phyloP scores from a whole-genome alignment of 2,329 filamentous ascomycete genomes.

The Lecanoromycetidae sp. region DNA sequence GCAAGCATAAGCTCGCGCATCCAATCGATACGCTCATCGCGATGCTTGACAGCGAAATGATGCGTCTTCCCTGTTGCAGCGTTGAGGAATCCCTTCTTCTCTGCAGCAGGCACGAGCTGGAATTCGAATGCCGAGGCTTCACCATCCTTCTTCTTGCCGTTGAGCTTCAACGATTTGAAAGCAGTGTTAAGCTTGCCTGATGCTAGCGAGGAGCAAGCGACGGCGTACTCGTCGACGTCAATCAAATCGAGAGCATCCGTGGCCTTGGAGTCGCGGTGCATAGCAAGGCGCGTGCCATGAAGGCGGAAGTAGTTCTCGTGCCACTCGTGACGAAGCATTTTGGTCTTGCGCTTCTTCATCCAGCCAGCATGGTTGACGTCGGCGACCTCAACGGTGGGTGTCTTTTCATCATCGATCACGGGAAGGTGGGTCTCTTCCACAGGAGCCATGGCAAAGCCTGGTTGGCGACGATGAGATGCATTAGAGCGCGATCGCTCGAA shows the following conservation, averaged over 20 bases:
- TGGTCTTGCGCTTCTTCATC: conserved; percentile 89
- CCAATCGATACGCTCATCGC: conserved; percentile 93
- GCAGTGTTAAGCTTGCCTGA: conserved; percentile 61
- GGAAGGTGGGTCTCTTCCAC: conserved; percentile 23
- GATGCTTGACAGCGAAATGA: conserved; percentile 78
- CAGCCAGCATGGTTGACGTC: conserved; percentile 65
- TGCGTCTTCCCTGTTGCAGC: conserved; percentile 60
- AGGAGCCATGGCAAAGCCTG: conserved; percentile 22
- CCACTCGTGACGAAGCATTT: conserved; percentile 86
- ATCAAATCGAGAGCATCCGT: conserved; percentile 57
- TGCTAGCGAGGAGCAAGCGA: conserved; percentile 67
- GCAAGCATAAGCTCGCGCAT: conserved; percentile 88
- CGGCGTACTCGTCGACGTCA: conserved; percentile 79
- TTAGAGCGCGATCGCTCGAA: neutral
- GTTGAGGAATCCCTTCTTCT: conserved; percentile 39
- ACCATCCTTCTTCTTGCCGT: conserved; percentile 33
- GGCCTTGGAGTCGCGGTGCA: conserved; percentile 46
- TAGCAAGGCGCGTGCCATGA: conserved; percentile 42
- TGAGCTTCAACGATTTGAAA: conserved; percentile 65
- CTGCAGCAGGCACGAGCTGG: conserved; percentile 65
- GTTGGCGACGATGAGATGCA: conserved; percentile 28
- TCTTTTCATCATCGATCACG: conserved; percentile 23
- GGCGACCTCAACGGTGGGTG: conserved; percentile 20
- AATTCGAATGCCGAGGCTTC: conserved; percentile 64
- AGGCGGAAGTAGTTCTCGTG: conserved; percentile 84